Percentiles rank a stretch among this genome's conserved stretches.
Evolutionary conservation across 2,329 filamentous ascomycete species (phyloP).

Genomic region (Fusarium xylarioides): DNA sequence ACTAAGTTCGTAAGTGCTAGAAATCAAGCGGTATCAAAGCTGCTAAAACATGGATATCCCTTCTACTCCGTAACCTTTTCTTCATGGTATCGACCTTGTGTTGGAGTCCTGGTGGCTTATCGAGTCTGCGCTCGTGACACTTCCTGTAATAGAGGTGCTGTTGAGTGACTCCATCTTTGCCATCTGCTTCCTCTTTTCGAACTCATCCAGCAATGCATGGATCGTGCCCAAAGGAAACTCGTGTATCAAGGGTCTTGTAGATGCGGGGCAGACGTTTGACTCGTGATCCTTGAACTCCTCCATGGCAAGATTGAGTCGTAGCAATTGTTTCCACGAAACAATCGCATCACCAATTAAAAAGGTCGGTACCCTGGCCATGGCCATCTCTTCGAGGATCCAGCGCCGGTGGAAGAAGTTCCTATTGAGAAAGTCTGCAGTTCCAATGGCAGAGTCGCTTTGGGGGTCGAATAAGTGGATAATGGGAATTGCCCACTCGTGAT

Average conservation of each 20-base stretch:
- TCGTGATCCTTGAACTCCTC: conserved; percentile 49
- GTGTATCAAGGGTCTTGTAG: conserved; percentile 2
- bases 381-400: conserved; percentile 51
- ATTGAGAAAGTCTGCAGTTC: conserved; percentile 42
- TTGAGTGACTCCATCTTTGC: conserved; percentile 29
- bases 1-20: not conserved
- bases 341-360: conserved; percentile 49
- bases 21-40: not conserved
- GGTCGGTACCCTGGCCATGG: conserved; percentile 45
- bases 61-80: not conserved
- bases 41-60: not conserved
- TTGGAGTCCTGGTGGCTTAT: conserved; percentile 14
- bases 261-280: conserved; percentile 43
- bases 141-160: conserved; percentile 11
- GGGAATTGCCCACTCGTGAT: conserved; percentile 43
- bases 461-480: conserved; percentile 40
- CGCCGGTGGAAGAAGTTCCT: conserved; percentile 48
- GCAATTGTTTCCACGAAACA: conserved; percentile 49
- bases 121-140: conserved; percentile 17
- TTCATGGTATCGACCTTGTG: not conserved
- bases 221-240: conserved; percentile 31
- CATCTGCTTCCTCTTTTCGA: conserved; percentile 28
- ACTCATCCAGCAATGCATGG: conserved; percentile 30
- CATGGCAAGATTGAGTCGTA: conserved; percentile 47
- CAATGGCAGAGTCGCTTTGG: conserved; percentile 36